These are phyloP conservation scores for Diutina mesorugosa DNA, from an alignment of 1,139 yeast species.

Conservation along the genomic window DNA sequence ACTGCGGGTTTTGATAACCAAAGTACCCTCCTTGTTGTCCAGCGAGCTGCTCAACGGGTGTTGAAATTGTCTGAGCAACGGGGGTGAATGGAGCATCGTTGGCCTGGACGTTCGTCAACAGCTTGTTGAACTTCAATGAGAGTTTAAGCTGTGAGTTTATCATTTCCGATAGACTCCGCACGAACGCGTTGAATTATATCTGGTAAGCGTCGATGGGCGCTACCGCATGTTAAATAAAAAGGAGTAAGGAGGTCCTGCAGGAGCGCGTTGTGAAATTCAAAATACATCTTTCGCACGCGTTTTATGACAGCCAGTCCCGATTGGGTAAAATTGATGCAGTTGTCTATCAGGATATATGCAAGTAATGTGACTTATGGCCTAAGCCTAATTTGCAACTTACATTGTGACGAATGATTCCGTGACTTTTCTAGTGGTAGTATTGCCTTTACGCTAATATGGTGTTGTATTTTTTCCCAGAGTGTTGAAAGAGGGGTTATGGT, in stretches of 20 bases:
- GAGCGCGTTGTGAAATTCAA: neutral
- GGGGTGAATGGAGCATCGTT: constrained; percentile 29
- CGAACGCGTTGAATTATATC: neutral
- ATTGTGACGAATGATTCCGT: neutral
- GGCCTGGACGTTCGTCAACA: constrained; percentile 11
- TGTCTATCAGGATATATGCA: neutral
- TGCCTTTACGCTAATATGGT: neutral
- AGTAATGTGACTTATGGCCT: neutral
- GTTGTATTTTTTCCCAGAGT: too few species aligned
- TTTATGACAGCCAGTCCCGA: neutral
- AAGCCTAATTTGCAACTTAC: neutral
- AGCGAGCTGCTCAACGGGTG: constrained; percentile 25
- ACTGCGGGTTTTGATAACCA: constrained; percentile 11
- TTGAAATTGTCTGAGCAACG: constrained; percentile 28
- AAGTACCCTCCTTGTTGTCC: constrained; percentile 5
- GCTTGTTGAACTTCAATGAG: constrained; percentile 18
- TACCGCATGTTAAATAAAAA: constrained; percentile 2
- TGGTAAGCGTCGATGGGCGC: neutral
- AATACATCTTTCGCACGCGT: neutral
- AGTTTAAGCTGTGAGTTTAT: constrained; percentile 15
- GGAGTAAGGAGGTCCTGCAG: neutral
- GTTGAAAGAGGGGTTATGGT: too few species aligned
- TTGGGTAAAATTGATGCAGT: neutral
- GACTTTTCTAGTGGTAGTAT: neutral
- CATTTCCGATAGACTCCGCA: constrained; percentile 7